These are phyloP conservation scores for Picochlorum sp. DNA, from an alignment of 139 green algal species.

Conservation along the genomic window DNA sequence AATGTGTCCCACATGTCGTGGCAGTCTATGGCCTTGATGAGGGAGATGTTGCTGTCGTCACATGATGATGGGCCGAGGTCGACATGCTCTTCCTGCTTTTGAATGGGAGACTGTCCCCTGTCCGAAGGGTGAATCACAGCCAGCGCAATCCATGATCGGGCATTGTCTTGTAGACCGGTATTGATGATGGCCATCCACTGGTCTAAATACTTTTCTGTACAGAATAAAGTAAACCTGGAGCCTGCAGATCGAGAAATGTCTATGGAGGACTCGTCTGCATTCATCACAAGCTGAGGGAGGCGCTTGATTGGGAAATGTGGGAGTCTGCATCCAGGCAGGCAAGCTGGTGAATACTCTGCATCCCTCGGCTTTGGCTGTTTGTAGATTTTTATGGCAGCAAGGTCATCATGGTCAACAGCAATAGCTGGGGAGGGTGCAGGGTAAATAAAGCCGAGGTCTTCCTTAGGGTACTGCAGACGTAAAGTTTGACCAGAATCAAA, in stretches of 20 bases:
- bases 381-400: not conserved
- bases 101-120: too few relatives aligned
- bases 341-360: conserved; percentile 32
- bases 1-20: too few relatives aligned
- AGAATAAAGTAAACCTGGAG: too few relatives aligned
- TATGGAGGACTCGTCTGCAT: not conserved
- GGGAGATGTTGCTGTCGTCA: too few relatives aligned
- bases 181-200: too few relatives aligned
- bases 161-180: too few relatives aligned
- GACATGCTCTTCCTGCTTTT: too few relatives aligned
- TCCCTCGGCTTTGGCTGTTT: conserved; percentile 8
- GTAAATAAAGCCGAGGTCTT: conserved; percentile 87
- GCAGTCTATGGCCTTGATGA: too few relatives aligned
- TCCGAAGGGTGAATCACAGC: too few relatives aligned
- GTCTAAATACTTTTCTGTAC: too few relatives aligned
- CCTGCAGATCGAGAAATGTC: not conserved
- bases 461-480: conserved; percentile 76
- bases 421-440: not conserved
- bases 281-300: not conserved
- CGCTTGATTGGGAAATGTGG: conserved; percentile 41
- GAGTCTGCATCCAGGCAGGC: conserved; percentile 38
- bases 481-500: conserved; percentile 58
- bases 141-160: too few relatives aligned
- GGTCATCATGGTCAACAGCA: not conserved
- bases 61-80: too few relatives aligned